These are phyloP conservation scores for Citrullus amarus DNA, from an alignment of 306 rosid genomes.

Conservation along the genomic window DNA sequence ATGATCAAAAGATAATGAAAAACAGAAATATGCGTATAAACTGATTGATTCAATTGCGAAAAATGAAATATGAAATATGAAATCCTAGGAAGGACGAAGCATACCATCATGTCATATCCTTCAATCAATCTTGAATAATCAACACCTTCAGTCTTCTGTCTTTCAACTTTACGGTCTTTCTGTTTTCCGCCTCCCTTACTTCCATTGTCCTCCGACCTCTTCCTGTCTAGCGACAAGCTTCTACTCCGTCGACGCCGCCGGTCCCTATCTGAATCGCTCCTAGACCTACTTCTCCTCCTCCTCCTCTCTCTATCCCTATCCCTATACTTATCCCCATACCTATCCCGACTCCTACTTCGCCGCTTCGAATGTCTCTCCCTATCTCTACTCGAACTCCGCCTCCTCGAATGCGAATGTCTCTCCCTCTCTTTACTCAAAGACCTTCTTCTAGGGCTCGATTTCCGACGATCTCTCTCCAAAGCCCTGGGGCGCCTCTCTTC, in stretches of 20 bases:
- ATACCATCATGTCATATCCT: conserved; percentile 71
- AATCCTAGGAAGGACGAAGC: neutral
- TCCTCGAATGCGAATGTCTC: conserved; percentile 14
- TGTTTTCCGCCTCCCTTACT: conserved; percentile 10
- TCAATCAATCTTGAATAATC: conserved; percentile 46
- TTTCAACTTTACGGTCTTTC: conserved; percentile 17
- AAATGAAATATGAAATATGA: neutral
- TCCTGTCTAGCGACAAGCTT: conserved; percentile 25
- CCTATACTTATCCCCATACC: conserved; percentile 17
- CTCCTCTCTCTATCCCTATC: conserved; percentile 18
- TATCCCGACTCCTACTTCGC: conserved; percentile 50
- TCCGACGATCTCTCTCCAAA: conserved; percentile 27
- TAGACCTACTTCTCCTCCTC: conserved; percentile 22
- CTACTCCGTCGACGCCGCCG: conserved; percentile 17
- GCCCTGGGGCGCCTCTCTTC: conserved; percentile 39
- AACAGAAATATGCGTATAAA: neutral
- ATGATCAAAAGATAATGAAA: neutral
- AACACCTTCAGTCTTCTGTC: conserved; percentile 29
- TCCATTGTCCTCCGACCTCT: conserved; percentile 20
- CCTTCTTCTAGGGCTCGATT: conserved; percentile 12
- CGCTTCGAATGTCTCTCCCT: conserved; percentile 25
- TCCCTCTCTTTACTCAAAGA: conserved; percentile 23
- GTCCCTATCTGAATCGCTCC: conserved; percentile 27
- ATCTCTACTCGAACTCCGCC: conserved; percentile 25
- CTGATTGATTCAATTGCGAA: neutral